These are phyloP conservation scores for Arthrobotrys pseudoclavata DNA, from an alignment of 2,329 filamentous ascomycete genomes.

Conservation along the genomic window DNA sequence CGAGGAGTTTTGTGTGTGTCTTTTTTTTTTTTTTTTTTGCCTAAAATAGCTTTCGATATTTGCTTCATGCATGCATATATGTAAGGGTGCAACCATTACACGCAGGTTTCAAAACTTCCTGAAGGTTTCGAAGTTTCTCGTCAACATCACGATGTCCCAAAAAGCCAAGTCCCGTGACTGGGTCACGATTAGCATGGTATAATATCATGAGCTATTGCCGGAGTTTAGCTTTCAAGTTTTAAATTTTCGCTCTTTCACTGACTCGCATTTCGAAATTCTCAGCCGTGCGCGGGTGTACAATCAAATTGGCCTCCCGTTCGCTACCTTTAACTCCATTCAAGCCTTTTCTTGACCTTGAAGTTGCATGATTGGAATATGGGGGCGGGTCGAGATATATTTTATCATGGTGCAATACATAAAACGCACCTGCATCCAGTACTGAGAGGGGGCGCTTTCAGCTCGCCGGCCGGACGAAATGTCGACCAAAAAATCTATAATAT, in stretches of 20 bases:
- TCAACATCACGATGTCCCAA: neutral
- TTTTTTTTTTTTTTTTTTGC: neutral
- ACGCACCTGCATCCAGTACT: neutral
- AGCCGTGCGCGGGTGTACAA: conserved; percentile 9
- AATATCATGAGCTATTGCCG: conserved; percentile 17
- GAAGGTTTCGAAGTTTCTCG: conserved; percentile 5
- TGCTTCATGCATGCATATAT: neutral
- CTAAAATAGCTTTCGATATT: conserved; percentile 20
- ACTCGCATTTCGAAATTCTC: conserved; percentile 13
- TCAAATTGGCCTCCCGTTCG: neutral
- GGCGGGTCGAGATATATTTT: neutral
- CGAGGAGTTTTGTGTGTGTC: neutral
- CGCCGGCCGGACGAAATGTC: too few relatives aligned
- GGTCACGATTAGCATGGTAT: conserved; percentile 3
- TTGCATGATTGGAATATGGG: neutral
- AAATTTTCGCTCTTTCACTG: neutral
- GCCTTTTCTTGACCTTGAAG: conserved; percentile 12
- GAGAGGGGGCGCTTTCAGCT: neutral
- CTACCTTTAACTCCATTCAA: conserved; percentile 1
- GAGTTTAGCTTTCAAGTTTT: conserved; percentile 8
- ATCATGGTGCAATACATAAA: neutral
- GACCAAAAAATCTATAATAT: too few relatives aligned
- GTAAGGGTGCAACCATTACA: conserved; percentile 9
- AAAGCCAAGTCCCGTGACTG: conserved; percentile 13
- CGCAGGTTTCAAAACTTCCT: conserved; percentile 17